Base-by-base conservation (phyloP, 306 rosid species). In the Psophocarpus tetragonolobus region DNA sequence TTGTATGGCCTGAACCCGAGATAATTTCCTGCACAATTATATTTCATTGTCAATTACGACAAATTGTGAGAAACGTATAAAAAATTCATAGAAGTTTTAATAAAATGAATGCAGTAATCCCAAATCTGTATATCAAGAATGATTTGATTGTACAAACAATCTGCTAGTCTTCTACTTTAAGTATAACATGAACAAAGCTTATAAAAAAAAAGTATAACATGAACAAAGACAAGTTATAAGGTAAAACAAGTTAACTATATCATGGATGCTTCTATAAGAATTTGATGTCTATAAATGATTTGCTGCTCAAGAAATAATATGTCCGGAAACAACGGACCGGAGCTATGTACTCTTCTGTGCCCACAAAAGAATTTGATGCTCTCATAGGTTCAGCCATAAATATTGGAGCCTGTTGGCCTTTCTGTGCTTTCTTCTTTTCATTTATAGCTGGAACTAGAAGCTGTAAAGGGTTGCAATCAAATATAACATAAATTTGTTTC, bases 331-430 rank as follows among this genome's bases (percentile, higher is more conserved):
- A 69, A 87, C 97, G 57, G 71, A 95, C 98, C 91, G 98, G 98
- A 65, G 98, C 98, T 21, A 95, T 95, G 89, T 95, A 95, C 87
- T 95, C 98, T 81, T 95, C 98, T 27, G 98, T 95, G 79, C 98
- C 98, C 45, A 95, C 98, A 48, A 95, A 95, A 58, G 98, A 95
- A 83, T 95, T 95, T 18, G 98, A 95, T 27, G 97, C 98, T 87
- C 97, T 80, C 93, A 88, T 91, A 3, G 98, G 98, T 84, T 95
- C 98, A 33, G 97, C 96, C 92, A 92, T 85, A 75, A 95, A 95
- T 75, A 91, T 84, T 76, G 97, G 97, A 82, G 62, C 47, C 8
- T 86, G 93, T 58, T 83, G 96, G 35, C 77, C 12, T 82, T 86
- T 90, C 11, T 81, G 79, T 15, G 81, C 79, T 78, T 66, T 89